Percentiles rank a stretch among this genome's conserved stretches.
Conservation (phyloP, 2,329 filamentous ascomycete genomes). For the Colletotrichum sp. region DNA sequence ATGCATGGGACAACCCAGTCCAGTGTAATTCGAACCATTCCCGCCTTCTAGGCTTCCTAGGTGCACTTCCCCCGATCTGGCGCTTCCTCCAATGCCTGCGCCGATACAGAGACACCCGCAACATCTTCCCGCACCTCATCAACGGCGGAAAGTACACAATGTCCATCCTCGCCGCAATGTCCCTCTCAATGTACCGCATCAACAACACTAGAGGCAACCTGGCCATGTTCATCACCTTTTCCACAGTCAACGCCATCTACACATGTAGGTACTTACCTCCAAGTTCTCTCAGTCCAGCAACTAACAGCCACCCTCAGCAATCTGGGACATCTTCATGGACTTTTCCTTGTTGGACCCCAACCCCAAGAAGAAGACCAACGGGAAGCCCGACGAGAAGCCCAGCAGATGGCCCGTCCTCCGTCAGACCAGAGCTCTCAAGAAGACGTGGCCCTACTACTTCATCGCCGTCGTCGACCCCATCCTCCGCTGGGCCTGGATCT, state of each 20-base stretch:
- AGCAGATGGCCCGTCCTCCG: constrained; percentile 55
- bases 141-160: constrained; percentile 92
- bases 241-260: constrained; percentile 83
- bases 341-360: constrained; percentile 62
- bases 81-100: constrained; percentile 89
- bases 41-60: constrained; percentile 83
- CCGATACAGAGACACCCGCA: constrained; percentile 85
- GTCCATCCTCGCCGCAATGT: constrained; percentile 80
- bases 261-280: constrained; percentile 58
- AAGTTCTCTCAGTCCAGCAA: background rate
- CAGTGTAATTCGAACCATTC: constrained; percentile 89
- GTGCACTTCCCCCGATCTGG: constrained; percentile 84
- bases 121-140: constrained; percentile 88
- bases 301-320: constrained; percentile 46
- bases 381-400: background rate
- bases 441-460: constrained; percentile 81
- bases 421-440: constrained; percentile 80
- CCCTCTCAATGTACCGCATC: constrained; percentile 84
- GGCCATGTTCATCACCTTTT: constrained; percentile 80
- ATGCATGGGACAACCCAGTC: constrained; percentile 72
- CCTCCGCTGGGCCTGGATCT: constrained; percentile 91
- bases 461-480: constrained; percentile 86
- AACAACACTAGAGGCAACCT: constrained; percentile 59
- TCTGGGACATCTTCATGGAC: constrained; percentile 97
- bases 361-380: background rate